Evolutionary conservation across 2,329 filamentous ascomycete genomes (phyloP).

Genomic region (Ophioceras dolichostomum): DNA sequence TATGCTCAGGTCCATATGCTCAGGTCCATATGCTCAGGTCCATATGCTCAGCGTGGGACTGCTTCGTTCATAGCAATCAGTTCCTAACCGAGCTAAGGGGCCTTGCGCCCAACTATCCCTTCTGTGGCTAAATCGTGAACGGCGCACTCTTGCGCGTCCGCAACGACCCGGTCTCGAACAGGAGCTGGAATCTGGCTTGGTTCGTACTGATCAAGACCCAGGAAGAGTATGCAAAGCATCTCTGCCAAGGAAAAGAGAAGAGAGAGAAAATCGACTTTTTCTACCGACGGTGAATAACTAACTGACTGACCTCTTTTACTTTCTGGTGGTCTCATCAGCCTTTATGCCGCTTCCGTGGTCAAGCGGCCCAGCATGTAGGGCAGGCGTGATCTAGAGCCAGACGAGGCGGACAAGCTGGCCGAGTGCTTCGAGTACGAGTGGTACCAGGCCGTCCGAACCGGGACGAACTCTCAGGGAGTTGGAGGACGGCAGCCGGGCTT

Average conservation of each 20-base stretch:
- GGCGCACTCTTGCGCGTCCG: constrained; percentile 54
- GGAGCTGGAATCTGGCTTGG: constrained; percentile 70
- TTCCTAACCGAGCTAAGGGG: constrained; percentile 58
- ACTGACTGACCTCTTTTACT: not conserved
- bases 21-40: constrained; percentile 61
- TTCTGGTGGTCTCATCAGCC: constrained; percentile 38
- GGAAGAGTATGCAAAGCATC: constrained; percentile 53
- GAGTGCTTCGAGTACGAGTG: constrained; percentile 55
- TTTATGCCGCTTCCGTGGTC: constrained; percentile 50
- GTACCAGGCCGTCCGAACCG: constrained; percentile 50
- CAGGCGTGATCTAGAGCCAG: constrained; percentile 37
- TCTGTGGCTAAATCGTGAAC: constrained; percentile 50
- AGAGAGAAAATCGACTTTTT: too few relatives aligned
- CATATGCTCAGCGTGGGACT: constrained; percentile 59
- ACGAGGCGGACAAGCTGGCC: constrained; percentile 46
- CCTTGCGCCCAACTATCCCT: constrained; percentile 54
- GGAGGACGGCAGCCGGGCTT: too few relatives aligned
- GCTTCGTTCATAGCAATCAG: constrained; percentile 61
- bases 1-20: too few relatives aligned
- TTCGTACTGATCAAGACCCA: constrained; percentile 54
- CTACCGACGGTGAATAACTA: too few relatives aligned
- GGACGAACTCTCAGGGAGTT: too few relatives aligned
- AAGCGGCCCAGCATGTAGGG: constrained; percentile 60
- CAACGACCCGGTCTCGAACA: constrained; percentile 50
- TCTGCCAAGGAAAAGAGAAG: too few relatives aligned